Base-by-base conservation (phyloP, 2,329 filamentous ascomycete species). In the Teratosphaeria viscida region DNA sequence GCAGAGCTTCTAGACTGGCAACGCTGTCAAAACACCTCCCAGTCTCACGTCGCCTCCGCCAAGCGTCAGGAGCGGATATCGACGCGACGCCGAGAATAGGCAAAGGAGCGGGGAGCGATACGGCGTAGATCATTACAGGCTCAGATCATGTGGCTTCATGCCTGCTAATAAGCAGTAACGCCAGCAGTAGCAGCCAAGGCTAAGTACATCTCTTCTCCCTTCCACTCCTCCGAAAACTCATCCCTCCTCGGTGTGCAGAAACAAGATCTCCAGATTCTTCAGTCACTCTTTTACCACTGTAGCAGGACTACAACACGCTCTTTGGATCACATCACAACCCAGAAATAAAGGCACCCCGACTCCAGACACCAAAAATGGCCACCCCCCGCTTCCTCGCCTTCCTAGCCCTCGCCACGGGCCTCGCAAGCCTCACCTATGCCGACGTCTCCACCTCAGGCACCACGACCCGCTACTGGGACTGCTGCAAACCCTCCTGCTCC, bases 401-500 rank as follows among this genome's bases (percentile, higher is more conserved):
- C 53, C 54, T 69, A 29, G 64, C 67, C 54, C 62, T 70, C 56
- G 58, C 63, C 60, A 61, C 66, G 29, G 67, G 64, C 57, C 60
- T 67, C 39, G 62, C 63, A 54, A 62, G 57, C 56, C 39, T 70
- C 26, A 52, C 62, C 26, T 61, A 56, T 23, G 67, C 68, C 29
- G 57, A 61, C n/a, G 63, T 61, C 49, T 67, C 67, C 43, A 68
- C 68, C 52, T 64, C 68, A 26, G 73, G 72, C 47, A 65, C 57
- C 29, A 74, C 72, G 34, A 74, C 71, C 47, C 65, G 70, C 55
- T 72, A 73, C 62, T 74, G 82, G 81, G 85, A 88, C 71, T 88
- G 86, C 76, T 88, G 85, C 76, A 89, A 89, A 77, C 81, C 85
- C 27, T 85, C 83, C 23, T 88, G 85, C 70, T 77, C 78, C 3